Evolutionary conservation across 441 rosid genomes (phyloP).

Genomic region (Populus hybrid): DNA sequence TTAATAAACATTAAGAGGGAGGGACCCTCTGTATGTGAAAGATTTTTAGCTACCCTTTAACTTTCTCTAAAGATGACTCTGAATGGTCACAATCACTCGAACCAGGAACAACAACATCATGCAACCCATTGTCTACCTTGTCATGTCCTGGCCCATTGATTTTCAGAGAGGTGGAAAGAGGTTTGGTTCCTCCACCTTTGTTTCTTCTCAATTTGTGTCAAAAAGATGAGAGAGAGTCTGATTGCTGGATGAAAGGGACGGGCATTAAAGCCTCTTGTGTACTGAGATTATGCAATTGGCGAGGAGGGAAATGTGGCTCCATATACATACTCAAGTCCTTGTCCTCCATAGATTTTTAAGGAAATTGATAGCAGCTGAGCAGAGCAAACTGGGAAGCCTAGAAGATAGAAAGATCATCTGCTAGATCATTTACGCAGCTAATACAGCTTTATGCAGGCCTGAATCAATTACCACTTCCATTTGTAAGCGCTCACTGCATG

Average conservation of each 20-base stretch:
- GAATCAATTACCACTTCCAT: slow-evolving; percentile 10
- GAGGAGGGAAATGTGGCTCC: not conserved
- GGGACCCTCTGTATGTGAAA: not conserved
- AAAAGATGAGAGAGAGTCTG: not conserved
- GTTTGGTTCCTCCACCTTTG: slow-evolving; percentile 9
- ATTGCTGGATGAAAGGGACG: slow-evolving; percentile 27
- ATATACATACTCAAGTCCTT: slow-evolving; percentile 12
- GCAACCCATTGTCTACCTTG: slow-evolving; percentile 6
- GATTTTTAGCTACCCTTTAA: not conserved
- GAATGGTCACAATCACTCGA: slow-evolving; percentile 14
- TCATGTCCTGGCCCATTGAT: slow-evolving; percentile 17
- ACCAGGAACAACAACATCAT: slow-evolving; percentile 6
- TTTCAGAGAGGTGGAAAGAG: slow-evolving; percentile 8
- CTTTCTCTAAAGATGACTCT: not conserved
- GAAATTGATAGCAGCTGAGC: slow-evolving; percentile 17
- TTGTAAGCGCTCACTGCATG: not conserved
- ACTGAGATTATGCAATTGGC: slow-evolving; percentile 6
- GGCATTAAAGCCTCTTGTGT: slow-evolving; percentile 13
- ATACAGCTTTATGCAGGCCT: not conserved
- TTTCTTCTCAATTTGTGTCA: slow-evolving; percentile 9
- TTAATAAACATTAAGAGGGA: no score
- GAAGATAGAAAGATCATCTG: slow-evolving; percentile 3
- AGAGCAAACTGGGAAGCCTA: not conserved
- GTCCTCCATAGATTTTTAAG: slow-evolving; percentile 11
- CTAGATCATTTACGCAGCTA: slow-evolving; percentile 10